Evolutionary conservation across 225 moss, liverwort and hornwort species (phyloP).

Genomic region (Thuidium tamariscinum): DNA sequence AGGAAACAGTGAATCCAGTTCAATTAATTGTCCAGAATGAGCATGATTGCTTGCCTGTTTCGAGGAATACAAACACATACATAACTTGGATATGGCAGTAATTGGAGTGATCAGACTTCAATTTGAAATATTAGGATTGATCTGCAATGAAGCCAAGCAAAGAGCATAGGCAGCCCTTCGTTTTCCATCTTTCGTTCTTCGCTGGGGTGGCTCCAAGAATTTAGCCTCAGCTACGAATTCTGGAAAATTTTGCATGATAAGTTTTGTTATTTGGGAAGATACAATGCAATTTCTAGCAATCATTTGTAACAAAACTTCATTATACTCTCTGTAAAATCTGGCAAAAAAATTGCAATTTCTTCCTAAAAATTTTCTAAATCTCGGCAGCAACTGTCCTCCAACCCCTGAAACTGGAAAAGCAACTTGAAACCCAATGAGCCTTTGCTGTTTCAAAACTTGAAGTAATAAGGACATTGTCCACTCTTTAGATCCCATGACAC

Average conservation of each 20-base stretch:
- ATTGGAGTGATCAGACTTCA: neutral
- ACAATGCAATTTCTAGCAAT: neutral
- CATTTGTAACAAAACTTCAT: neutral
- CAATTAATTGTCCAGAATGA: neutral
- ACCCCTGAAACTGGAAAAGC: neutral
- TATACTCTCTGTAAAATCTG: neutral
- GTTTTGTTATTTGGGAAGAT: neutral
- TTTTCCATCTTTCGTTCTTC: neutral
- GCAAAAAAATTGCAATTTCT: neutral
- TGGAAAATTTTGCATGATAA: neutral
- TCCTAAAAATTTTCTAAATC: neutral
- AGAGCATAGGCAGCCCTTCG: neutral
- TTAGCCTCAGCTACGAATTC: neutral
- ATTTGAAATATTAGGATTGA: neutral
- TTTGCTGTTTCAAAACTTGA: neutral
- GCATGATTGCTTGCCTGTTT: neutral
- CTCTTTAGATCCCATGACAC: neutral
- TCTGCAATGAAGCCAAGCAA: neutral
- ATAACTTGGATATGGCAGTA: neutral
- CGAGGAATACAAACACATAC: neutral
- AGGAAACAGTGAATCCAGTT: neutral
- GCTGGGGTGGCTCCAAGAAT: neutral
- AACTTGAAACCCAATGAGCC: neutral
- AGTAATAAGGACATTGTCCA: neutral
- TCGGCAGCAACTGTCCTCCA: neutral